Percentiles rank a stretch among this genome's conserved stretches.
phyloP scores from a whole-genome alignment of 1,284 basidiomycete species.

The Rhizoctonia solani region DNA sequence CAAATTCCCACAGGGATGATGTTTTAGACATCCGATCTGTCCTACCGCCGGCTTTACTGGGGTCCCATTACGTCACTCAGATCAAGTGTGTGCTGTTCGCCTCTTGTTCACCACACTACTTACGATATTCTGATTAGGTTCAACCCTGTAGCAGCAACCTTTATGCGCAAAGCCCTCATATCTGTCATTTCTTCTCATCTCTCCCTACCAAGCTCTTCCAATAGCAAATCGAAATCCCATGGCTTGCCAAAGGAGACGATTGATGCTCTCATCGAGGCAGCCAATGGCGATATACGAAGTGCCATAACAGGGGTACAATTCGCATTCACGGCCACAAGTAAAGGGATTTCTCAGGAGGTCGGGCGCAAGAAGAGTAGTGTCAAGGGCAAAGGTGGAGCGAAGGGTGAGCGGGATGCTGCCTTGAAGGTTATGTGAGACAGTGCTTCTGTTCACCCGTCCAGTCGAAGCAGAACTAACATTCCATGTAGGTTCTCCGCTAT shows the following conservation, averaged over 20 bases:
- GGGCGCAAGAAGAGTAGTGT: conserved; percentile 42
- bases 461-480: conserved; percentile 31
- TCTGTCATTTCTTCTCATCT: conserved; percentile 61
- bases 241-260: conserved; percentile 65
- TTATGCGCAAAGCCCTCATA: conserved; percentile 79
- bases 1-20: conserved; percentile 51
- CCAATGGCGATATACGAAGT: conserved; percentile 89
- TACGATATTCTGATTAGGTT: conserved; percentile 58
- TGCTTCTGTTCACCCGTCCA: conserved; percentile 46
- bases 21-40: conserved; percentile 71
- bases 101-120: neutral
- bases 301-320: conserved; percentile 94
- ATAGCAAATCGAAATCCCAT: conserved; percentile 43
- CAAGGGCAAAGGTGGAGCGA: conserved; percentile 44
- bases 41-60: conserved; percentile 62
- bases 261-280: conserved; percentile 74
- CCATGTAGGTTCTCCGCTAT: conserved; percentile 62
- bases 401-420: conserved; percentile 40
- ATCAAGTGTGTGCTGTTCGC: conserved; percentile 62
- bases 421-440: conserved; percentile 41
- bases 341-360: conserved; percentile 42
- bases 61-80: conserved; percentile 69
- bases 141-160: conserved; percentile 87
- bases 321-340: conserved; percentile 54
- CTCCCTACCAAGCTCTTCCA: conserved; percentile 31